Evolutionary conservation across 2,329 filamentous ascomycete species (phyloP), one percentile per base, ranked within the genome.

Genomic region (Rhexocercosporidium sp.): DNA sequence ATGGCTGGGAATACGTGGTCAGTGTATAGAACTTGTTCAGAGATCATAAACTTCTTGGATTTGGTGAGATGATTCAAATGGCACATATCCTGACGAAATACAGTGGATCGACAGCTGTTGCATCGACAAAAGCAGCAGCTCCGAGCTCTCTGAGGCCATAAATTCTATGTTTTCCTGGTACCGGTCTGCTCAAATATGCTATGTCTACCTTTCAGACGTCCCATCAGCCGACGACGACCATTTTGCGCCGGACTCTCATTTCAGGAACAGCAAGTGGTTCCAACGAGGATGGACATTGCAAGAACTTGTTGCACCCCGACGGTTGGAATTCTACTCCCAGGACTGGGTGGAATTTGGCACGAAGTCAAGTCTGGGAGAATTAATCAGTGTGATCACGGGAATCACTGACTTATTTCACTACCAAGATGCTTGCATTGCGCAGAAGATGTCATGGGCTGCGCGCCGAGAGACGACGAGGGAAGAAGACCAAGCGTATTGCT

Each of bases 51-150:
- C 31, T 7, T 37, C 12, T 37, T 37, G 8, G 34, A 2, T 37
- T 9, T 7, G 34, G 12, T 37, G 8, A 37, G 34, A 9, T 2
- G 34, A 9, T 37, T 37, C 8, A 37, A 11, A 37, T 3, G 34
- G 8, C 5, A 12, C 1, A 7, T 7, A n/a, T 51, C 3, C 53
- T 62, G 20, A 44, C 34, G 3, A 41, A 7, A 9, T 62, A 57
- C 37, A 66, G 57, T 71, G 68, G 70, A 64, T 71, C 6, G 71
- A 71, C 47, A 60, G 68, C 7, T 72, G 71, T 25, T 71, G 71
- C 54, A 71, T 72, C 44, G 66, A 71, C 56, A 72, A 72, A 59
- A 56, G n/a, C 12, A 70, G 66, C 31, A 67, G 66, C 37, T 66
- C 69, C 7, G 66, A 62, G 39, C 61, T 67, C 49, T 66, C 64